Percentiles rank a stretch among this genome's conserved stretches.
phyloP scores from a whole-genome alignment of 768 basidiomycete genomes.

The Clavulina sp. region DNA sequence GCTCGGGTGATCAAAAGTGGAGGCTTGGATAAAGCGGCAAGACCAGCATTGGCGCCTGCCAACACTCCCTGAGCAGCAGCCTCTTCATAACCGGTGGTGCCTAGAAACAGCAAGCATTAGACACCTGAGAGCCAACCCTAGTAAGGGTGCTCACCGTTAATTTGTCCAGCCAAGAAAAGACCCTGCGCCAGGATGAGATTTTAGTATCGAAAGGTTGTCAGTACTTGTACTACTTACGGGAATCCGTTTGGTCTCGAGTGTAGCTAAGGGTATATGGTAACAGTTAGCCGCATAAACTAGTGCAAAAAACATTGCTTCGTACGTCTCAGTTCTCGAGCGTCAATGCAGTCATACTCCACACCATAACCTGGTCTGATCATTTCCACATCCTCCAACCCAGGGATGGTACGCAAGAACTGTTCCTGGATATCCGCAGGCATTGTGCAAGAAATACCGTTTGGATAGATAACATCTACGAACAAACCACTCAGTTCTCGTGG shows the following conservation, averaged over 20 bases:
- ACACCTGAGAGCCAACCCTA: background rate
- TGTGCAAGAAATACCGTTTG: conserved; percentile 77
- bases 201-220: background rate
- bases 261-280: conserved; percentile 29
- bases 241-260: conserved; percentile 74
- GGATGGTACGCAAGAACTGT: conserved; percentile 65
- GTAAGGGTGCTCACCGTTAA: conserved; percentile 39
- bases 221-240: conserved; percentile 23
- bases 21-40: conserved; percentile 36
- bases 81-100: conserved; percentile 89
- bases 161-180: conserved; percentile 77
- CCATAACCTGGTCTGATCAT: conserved; percentile 81
- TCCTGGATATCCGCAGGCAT: conserved; percentile 77
- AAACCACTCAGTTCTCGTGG: background rate
- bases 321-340: conserved; percentile 66
- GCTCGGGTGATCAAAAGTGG: conserved; percentile 60
- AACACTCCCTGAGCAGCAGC: conserved; percentile 82
- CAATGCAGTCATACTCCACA: conserved; percentile 83
- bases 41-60: conserved; percentile 77
- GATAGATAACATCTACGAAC: conserved; percentile 60
- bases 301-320: conserved; percentile 13
- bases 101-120: conserved; percentile 18
- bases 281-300: background rate
- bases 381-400: conserved; percentile 67
- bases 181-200: conserved; percentile 28